Evolutionary conservation across 2,329 filamentous ascomycete genomes (phyloP).

Genomic region (Pleurostoma richardsiae): DNA sequence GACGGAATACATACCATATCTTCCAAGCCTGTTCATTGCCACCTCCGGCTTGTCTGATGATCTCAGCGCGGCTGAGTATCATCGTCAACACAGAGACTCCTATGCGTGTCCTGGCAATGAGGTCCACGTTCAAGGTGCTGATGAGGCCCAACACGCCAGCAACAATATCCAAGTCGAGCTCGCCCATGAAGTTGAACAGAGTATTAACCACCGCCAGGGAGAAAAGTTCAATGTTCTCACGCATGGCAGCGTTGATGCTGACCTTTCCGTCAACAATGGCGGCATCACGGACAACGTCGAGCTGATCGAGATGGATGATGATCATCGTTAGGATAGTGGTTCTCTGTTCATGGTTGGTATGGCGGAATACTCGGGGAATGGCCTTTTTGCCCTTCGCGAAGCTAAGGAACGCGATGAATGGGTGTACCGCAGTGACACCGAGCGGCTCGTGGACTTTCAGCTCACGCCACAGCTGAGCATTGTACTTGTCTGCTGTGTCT

Average conservation of each 20-base stretch:
- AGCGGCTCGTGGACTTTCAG: slow-evolving; percentile 94
- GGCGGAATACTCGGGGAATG: slow-evolving; percentile 89
- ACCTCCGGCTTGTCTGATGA: slow-evolving; percentile 76
- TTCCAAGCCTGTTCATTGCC: slow-evolving; percentile 70
- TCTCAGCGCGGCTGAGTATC: slow-evolving; percentile 87
- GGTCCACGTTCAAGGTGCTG: slow-evolving; percentile 75
- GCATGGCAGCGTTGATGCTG: slow-evolving; percentile 65
- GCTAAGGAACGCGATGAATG: slow-evolving; percentile 93
- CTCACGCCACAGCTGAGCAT: slow-evolving; percentile 75
- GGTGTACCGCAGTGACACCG: slow-evolving; percentile 70
- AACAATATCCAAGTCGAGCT: slow-evolving; percentile 86
- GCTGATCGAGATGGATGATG: slow-evolving; percentile 82
- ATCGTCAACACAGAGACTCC: slow-evolving; percentile 89
- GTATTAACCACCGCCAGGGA: slow-evolving; percentile 83
- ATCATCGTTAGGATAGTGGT: slow-evolving; percentile 96
- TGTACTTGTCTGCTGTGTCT: slow-evolving; percentile 64
- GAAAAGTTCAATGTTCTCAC: slow-evolving; percentile 92
- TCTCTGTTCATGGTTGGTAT: slow-evolving; percentile 86
- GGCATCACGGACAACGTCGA: slow-evolving; percentile 83
- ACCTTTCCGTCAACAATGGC: slow-evolving; percentile 70
- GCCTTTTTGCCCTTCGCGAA: slow-evolving; percentile 96
- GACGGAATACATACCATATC: slow-evolving; percentile 61
- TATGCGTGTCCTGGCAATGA: slow-evolving; percentile 81
- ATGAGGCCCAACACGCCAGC: slow-evolving; percentile 85
- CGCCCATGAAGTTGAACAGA: slow-evolving; percentile 83